Conservation (phyloP, 2,329 filamentous ascomycete species). For the Bipolaris victoriae region DNA sequence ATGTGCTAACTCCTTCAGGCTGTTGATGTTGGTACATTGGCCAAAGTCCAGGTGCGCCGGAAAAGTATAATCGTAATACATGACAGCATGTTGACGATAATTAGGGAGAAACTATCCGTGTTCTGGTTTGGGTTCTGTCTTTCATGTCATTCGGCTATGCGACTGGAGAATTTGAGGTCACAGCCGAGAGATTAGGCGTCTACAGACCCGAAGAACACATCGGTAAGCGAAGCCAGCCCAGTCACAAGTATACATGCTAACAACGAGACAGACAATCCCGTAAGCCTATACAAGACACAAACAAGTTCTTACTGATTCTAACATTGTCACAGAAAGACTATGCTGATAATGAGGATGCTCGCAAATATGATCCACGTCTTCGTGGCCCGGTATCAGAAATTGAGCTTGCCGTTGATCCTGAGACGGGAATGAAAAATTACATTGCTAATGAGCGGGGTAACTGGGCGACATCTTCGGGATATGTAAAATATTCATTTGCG, state of each 20-base stretch:
- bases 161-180: slow-evolving; percentile 64
- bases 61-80: not conserved
- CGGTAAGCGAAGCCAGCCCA: slow-evolving; percentile 14
- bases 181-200: slow-evolving; percentile 57
- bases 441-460: slow-evolving; percentile 87
- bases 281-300: not conserved
- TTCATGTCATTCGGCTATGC: slow-evolving; percentile 65
- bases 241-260: slow-evolving; percentile 1
- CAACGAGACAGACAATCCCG: slow-evolving; percentile 35
- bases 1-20: slow-evolving; percentile 55
- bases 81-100: slow-evolving; percentile 26
- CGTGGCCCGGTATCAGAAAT: slow-evolving; percentile 71
- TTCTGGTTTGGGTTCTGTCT: slow-evolving; percentile 61
- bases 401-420: slow-evolving; percentile 55
- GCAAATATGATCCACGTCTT: slow-evolving; percentile 79
- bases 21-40: slow-evolving; percentile 61
- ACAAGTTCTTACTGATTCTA: not conserved
- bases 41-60: slow-evolving; percentile 53
- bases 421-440: slow-evolving; percentile 92
- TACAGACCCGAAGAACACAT: slow-evolving; percentile 60
- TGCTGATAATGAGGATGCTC: slow-evolving; percentile 76
- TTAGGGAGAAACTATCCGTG: slow-evolving; percentile 58
- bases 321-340: slow-evolving; percentile 42
- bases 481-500: slow-evolving; percentile 63
- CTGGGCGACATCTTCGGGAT: slow-evolving; percentile 90